Evolutionary conservation across 2,329 filamentous ascomycete genomes (phyloP).

Genomic region (Talaromyces albobiverticillius): DNA sequence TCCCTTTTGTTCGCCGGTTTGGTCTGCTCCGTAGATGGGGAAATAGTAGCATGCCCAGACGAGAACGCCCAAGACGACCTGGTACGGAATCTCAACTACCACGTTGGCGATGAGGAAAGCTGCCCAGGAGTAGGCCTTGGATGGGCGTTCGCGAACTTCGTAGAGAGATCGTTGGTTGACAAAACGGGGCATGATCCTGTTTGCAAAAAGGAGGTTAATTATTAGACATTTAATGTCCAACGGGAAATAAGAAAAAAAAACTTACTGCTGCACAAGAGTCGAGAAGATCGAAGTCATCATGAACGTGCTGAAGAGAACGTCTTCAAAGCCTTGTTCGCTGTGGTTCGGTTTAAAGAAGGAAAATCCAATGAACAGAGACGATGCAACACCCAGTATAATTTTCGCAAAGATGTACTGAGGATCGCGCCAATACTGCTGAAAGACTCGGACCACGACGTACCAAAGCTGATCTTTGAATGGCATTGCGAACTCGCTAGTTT

Average conservation of each 20-base stretch:
- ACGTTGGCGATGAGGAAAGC: slow-evolving; percentile 70
- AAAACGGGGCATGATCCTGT: slow-evolving; percentile 56
- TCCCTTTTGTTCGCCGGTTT: slow-evolving; percentile 40
- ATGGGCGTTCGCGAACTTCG: slow-evolving; percentile 60
- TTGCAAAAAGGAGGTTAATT: slow-evolving; percentile 71
- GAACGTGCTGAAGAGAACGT: slow-evolving; percentile 89
- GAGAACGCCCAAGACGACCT: slow-evolving; percentile 48
- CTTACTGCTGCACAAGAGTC: slow-evolving; percentile 43
- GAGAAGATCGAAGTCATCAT: slow-evolving; percentile 80
- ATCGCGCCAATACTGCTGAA: slow-evolving; percentile 90
- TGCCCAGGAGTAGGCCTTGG: slow-evolving; percentile 72
- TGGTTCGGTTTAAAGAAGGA: slow-evolving; percentile 74
- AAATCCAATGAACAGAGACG: slow-evolving; percentile 68
- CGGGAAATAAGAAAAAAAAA: neutral
- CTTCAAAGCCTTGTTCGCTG: slow-evolving; percentile 76
- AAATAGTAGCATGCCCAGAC: slow-evolving; percentile 62
- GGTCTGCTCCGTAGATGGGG: slow-evolving; percentile 29
- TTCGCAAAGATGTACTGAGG: slow-evolving; percentile 89
- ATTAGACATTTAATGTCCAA: slow-evolving; percentile 70
- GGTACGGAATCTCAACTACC: slow-evolving; percentile 67
- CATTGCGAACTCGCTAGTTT: slow-evolving; percentile 75
- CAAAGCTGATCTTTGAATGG: slow-evolving; percentile 66
- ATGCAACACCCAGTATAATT: slow-evolving; percentile 56
- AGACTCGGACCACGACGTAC: slow-evolving; percentile 71
- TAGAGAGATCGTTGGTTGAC: slow-evolving; percentile 58